These are phyloP conservation scores for Brassica rapa DNA, from an alignment of 345 rosid genomes.

Conservation along the genomic window DNA sequence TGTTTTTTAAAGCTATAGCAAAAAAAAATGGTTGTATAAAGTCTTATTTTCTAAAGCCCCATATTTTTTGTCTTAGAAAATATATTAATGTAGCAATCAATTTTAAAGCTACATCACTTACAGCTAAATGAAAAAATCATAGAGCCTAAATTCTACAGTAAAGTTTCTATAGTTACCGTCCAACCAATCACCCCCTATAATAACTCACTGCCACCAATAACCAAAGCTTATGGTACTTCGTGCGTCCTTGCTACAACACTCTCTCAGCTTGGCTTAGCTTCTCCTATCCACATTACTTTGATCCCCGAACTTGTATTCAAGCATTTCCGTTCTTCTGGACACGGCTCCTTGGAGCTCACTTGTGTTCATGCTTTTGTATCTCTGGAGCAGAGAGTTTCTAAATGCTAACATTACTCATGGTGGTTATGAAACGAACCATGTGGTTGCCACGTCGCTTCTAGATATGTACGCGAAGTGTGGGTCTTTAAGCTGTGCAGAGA, in stretches of 20 bases:
- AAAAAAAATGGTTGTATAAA: too few relatives aligned
- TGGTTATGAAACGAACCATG: slow-evolving; percentile 50
- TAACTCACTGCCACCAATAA: slow-evolving; percentile 83
- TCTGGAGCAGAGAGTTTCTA: slow-evolving; percentile 95
- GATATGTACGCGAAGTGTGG: slow-evolving; percentile 93
- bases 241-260: slow-evolving; percentile 61
- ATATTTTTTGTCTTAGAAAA: too few relatives aligned
- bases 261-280: slow-evolving; percentile 46
- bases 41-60: too few relatives aligned
- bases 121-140: too few relatives aligned
- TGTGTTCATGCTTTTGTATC: slow-evolving; percentile 90
- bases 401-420: slow-evolving; percentile 53
- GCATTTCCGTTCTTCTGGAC: slow-evolving; percentile 48
- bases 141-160: too few relatives aligned
- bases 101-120: too few relatives aligned
- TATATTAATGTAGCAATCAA: too few relatives aligned
- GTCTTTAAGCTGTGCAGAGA: slow-evolving; percentile 52
- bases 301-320: slow-evolving; percentile 38
- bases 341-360: slow-evolving; percentile 67
- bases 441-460: slow-evolving; percentile 65
- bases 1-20: too few relatives aligned
- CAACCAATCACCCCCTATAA: slow-evolving; percentile 33
- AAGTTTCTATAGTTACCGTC: too few relatives aligned
- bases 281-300: slow-evolving; percentile 45
- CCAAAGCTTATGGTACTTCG: slow-evolving; percentile 83